A percentile compares a stretch with the other conserved stretches of the same genome.
Evolutionary conservation across 805 yeast genomes (phyloP).

Genomic region (Kodamaea kakaduensis): DNA sequence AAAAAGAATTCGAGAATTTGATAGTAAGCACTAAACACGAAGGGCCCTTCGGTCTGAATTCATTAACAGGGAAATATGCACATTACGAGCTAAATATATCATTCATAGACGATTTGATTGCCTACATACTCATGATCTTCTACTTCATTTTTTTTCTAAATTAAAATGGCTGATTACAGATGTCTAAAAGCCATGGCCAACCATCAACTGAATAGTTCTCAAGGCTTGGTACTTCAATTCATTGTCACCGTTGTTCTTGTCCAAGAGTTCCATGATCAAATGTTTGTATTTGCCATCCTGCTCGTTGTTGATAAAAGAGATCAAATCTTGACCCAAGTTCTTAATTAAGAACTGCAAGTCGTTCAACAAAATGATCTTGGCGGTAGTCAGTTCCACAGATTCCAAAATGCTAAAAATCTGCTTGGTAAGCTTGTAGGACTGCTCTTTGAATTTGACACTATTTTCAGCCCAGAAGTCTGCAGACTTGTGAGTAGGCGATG

Average conservation of each 20-base stretch:
- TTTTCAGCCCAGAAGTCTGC: conserved; percentile 90
- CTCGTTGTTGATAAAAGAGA: conserved; percentile 33
- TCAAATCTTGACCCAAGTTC: conserved; percentile 37
- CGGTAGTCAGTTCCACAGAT: conserved; percentile 18
- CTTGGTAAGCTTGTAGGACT: conserved; percentile 69
- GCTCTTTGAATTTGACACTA: conserved; percentile 66
- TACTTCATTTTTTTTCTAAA: neutral
- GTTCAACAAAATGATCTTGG: conserved; percentile 37
- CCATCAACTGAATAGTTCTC: conserved; percentile 90
- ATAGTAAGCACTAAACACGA: no score
- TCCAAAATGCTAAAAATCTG: conserved; percentile 53
- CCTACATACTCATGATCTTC: neutral
- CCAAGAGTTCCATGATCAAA: conserved; percentile 79
- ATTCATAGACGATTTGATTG: no score
- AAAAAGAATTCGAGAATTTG: no score
- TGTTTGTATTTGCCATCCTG: conserved; percentile 61
- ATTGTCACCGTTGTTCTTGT: conserved; percentile 61
- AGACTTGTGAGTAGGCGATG: conserved; percentile 86
- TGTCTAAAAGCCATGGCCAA: conserved; percentile 56
- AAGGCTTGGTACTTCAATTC: conserved; percentile 93
- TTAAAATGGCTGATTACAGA: no score
- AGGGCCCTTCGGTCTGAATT: neutral
- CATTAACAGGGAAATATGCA: no score
- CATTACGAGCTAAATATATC: no score
- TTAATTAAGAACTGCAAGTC: conserved; percentile 41